These are phyloP conservation scores for Lentinula lateritia DNA, from an alignment of 768 basidiomycete genomes.

Conservation along the genomic window DNA sequence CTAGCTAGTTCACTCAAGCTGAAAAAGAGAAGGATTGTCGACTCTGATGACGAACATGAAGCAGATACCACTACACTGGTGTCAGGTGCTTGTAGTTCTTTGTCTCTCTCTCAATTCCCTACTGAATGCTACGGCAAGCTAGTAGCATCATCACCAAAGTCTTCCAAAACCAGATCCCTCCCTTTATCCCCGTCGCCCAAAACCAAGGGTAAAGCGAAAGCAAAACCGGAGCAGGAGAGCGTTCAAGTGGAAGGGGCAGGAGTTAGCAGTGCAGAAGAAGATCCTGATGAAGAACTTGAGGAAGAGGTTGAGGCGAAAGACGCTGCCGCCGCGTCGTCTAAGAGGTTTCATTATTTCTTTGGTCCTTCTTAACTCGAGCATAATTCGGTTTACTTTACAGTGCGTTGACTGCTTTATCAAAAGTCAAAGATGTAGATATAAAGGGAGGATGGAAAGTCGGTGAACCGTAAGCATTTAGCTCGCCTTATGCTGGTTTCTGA, in stretches of 20 bases:
- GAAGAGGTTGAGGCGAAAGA: conserved; percentile 30
- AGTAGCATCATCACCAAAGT: neutral
- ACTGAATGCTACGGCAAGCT: neutral
- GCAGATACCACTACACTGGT: conserved; percentile 1
- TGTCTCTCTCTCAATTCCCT: neutral
- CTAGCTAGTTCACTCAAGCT: conserved; percentile 24
- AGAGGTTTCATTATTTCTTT: conserved; percentile 43
- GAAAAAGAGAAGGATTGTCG: conserved; percentile 49
- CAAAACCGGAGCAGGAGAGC: conserved; percentile 23
- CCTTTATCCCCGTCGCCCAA: conserved; percentile 3
- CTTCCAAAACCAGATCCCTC: neutral
- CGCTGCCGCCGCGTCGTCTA: conserved; percentile 42
- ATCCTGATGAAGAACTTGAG: conserved; percentile 34
- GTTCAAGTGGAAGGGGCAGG: conserved; percentile 23
- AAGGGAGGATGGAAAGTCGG: conserved; percentile 81
- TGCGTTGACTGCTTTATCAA: conserved; percentile 62
- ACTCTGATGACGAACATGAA: conserved; percentile 50
- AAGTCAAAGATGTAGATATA: conserved; percentile 66
- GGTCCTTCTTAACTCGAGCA: neutral
- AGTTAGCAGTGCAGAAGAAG: conserved; percentile 26
- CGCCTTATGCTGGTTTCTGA: conserved; percentile 1
- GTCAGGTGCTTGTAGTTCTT: neutral
- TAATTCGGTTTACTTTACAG: conserved; percentile 24
- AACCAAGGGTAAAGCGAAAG: conserved; percentile 18
- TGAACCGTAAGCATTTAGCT: conserved; percentile 55